A percentile compares a stretch with the other conserved stretches of the same genome.
Conservation (phyloP, 495 filamentous ascomycete species). For the Penicillium simplicissimum region DNA sequence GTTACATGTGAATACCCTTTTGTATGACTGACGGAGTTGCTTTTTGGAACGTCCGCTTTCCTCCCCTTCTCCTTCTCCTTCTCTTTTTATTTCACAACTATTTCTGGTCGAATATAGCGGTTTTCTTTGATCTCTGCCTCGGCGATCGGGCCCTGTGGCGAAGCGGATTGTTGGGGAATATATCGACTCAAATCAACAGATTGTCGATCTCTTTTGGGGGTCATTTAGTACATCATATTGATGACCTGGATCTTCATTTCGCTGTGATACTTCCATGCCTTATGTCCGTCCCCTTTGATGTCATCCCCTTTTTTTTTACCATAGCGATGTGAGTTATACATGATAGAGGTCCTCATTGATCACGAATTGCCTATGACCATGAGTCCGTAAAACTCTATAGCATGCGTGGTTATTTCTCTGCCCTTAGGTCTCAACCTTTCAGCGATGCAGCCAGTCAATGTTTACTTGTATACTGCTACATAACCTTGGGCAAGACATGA, state of each 20-base stretch:
- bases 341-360: conserved; percentile 10
- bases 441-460: no score
- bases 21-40: background rate
- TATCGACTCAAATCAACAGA: background rate
- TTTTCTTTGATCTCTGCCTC: background rate
- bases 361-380: background rate
- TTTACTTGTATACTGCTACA: no score
- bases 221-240: background rate
- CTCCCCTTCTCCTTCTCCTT: background rate
- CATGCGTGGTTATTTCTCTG: no score
- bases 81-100: background rate
- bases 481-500: no score
- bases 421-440: no score
- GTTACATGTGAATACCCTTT: conserved; percentile 39
- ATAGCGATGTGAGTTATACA: conserved; percentile 2
- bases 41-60: background rate
- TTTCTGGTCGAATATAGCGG: background rate
- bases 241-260: background rate
- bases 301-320: background rate
- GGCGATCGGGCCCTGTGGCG: background rate
- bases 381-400: no score
- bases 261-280: background rate
- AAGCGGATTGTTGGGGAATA: background rate
- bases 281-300: background rate
- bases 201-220: background rate